phyloP scores from a whole-genome alignment of 139 green algal genomes.

The Ettlia oleoabundans region DNA sequence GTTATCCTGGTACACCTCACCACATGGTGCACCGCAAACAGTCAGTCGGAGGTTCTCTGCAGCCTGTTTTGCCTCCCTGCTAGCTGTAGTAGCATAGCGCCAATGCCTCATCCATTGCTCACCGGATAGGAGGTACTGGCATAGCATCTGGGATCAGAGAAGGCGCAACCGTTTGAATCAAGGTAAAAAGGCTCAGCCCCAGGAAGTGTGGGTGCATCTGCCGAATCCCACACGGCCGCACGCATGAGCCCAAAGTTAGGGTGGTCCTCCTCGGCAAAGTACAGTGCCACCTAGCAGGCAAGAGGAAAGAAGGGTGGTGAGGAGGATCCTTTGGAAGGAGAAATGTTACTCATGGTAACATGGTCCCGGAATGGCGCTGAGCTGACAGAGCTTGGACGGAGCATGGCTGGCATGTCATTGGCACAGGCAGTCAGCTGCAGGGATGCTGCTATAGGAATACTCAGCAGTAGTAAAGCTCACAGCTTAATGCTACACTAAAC shows the following conservation, averaged over 20 bases:
- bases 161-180: constrained; percentile 51
- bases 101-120: background rate
- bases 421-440: too few relatives aligned
- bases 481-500: too few relatives aligned
- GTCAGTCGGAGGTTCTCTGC: too few relatives aligned
- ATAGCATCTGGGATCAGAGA: background rate
- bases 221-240: constrained; percentile 46
- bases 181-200: constrained; percentile 36
- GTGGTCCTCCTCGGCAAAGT: constrained; percentile 43
- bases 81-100: background rate
- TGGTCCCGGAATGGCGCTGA: too few relatives aligned
- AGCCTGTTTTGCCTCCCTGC: too few relatives aligned
- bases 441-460: too few relatives aligned
- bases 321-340: background rate
- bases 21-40: too few relatives aligned
- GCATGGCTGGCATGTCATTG: too few relatives aligned
- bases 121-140: background rate
- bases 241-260: constrained; percentile 54
- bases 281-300: constrained; percentile 13
- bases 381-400: too few relatives aligned
- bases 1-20: too few relatives aligned
- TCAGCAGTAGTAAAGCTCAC: too few relatives aligned
- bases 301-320: background rate
- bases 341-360: too few relatives aligned
- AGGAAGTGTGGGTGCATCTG: constrained; percentile 8